Evolutionary conservation across 129 eudicot genomes (phyloP).

Genomic region (Erigeron canadensis): DNA sequence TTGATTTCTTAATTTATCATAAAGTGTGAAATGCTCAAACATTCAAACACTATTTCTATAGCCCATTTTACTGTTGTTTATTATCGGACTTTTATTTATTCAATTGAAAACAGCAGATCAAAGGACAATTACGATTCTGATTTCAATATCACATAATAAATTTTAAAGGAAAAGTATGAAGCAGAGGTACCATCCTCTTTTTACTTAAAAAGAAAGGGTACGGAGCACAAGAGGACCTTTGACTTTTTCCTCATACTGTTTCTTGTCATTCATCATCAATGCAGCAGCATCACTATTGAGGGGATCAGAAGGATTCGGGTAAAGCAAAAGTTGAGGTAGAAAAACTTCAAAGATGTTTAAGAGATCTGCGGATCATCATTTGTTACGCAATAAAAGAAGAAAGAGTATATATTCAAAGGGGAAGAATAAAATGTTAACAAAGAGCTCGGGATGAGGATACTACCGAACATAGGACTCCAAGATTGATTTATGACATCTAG

Average conservation of each 20-base stretch:
- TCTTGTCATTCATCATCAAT: constrained; percentile 57
- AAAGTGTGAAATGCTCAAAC: background rate
- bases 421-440: background rate
- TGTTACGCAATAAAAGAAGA: background rate
- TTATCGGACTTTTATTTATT: background rate
- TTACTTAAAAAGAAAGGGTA: background rate
- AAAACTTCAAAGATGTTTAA: constrained; percentile 63
- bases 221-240: constrained; percentile 35
- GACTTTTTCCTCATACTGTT: constrained; percentile 53
- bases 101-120: background rate
- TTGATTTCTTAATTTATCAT: background rate
- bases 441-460: background rate
- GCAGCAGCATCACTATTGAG: constrained; percentile 63
- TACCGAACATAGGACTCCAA: constrained; percentile 85
- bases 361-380: constrained; percentile 44
- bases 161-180: too few species aligned
- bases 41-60: background rate
- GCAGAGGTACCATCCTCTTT: too few species aligned
- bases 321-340: constrained; percentile 69
- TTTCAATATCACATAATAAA: background rate
- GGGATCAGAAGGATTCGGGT: constrained; percentile 66
- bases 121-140: background rate
- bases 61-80: background rate
- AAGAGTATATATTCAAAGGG: background rate
- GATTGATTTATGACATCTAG: constrained; percentile 67